Percentiles rank a stretch among this genome's conserved stretches.
These are phyloP conservation scores for Claviceps cyperi DNA, from an alignment of 2,329 filamentous ascomycete species.

Conservation along the genomic window DNA sequence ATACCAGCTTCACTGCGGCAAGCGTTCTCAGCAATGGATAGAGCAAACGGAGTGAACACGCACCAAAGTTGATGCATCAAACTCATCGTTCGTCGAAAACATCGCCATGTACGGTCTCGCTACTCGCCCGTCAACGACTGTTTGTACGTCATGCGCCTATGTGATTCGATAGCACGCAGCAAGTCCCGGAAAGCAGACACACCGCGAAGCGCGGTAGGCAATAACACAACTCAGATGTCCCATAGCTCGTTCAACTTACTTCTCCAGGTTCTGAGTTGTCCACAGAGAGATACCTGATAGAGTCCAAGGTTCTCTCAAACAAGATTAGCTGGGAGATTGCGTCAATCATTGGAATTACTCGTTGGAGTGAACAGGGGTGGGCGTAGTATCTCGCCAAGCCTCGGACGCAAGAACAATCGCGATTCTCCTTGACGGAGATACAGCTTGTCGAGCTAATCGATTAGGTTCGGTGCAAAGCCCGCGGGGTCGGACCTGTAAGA, in stretches of 20 bases:
- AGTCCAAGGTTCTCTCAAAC: constrained; percentile 9
- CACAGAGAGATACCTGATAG: constrained; percentile 3
- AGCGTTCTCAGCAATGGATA: too few species aligned
- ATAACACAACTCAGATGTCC: constrained; percentile 2
- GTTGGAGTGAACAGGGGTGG: constrained; percentile 10
- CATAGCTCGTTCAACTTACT: constrained; percentile 2
- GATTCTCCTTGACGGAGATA: constrained; percentile 11
- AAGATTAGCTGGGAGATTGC: constrained; percentile 9
- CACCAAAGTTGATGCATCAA: not conserved
- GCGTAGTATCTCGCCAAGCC: constrained; percentile 8
- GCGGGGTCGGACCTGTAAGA: constrained; percentile 7
- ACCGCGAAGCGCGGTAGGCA: not conserved
- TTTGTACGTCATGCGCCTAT: too few species aligned
- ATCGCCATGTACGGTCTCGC: not conserved
- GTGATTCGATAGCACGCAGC: not conserved
- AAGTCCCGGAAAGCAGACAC: not conserved
- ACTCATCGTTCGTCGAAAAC: not conserved
- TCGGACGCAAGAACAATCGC: constrained; percentile 10
- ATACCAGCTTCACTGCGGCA: too few species aligned
- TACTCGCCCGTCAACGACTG: not conserved
- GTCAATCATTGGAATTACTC: constrained; percentile 10
- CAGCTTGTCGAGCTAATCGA: not conserved
- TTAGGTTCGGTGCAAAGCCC: not conserved
- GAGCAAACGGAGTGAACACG: too few species aligned
- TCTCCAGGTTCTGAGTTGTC: constrained; percentile 11